phyloP scores from a whole-genome alignment of 306 rosid genomes.

The Begonia loranthoides region DNA sequence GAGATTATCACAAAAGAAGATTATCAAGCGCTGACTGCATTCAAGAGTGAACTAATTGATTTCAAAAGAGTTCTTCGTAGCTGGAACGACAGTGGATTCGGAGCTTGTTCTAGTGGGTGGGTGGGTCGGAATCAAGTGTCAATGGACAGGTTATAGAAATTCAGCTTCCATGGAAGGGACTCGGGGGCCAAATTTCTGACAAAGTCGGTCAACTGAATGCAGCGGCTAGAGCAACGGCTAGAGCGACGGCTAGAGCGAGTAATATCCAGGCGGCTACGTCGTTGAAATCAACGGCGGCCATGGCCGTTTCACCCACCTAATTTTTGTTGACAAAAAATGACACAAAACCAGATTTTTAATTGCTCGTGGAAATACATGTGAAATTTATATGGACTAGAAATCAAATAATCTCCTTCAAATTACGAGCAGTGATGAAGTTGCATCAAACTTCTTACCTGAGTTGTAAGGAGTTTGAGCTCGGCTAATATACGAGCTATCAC shows the following conservation, averaged over 20 bases:
- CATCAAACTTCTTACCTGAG: slow-evolving; percentile 6
- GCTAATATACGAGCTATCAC: slow-evolving; percentile 84
- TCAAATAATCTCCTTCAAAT: too few relatives aligned
- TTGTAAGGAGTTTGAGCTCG: slow-evolving; percentile 68
- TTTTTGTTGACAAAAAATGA: too few relatives aligned
- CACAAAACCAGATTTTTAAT: too few relatives aligned
- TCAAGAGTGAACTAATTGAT: slow-evolving; percentile 52
- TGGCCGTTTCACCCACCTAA: slow-evolving; percentile 55
- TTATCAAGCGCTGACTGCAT: slow-evolving; percentile 48
- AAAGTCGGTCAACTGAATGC: slow-evolving; percentile 69
- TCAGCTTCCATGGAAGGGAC: slow-evolving; percentile 89
- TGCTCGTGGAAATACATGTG: too few relatives aligned
- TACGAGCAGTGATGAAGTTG: too few relatives aligned
- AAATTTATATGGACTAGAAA: too few relatives aligned
- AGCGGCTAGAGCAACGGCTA: too few relatives aligned
- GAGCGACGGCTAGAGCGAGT: slow-evolving; percentile 64
- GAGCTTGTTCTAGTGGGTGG: slow-evolving; percentile 82
- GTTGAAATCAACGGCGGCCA: slow-evolving; percentile 88
- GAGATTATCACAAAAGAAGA: slow-evolving; percentile 40
- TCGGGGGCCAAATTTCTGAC: slow-evolving; percentile 63
- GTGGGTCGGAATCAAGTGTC: slow-evolving; percentile 87
- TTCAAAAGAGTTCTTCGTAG: slow-evolving; percentile 44
- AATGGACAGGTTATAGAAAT: slow-evolving; percentile 79
- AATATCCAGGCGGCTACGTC: slow-evolving; percentile 86
- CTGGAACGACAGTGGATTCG: slow-evolving; percentile 74